Evolutionary conservation across 768 basidiomycete species (phyloP), one percentile per base, ranked within the genome.

Genomic region (Phylloporus scabripes): DNA sequence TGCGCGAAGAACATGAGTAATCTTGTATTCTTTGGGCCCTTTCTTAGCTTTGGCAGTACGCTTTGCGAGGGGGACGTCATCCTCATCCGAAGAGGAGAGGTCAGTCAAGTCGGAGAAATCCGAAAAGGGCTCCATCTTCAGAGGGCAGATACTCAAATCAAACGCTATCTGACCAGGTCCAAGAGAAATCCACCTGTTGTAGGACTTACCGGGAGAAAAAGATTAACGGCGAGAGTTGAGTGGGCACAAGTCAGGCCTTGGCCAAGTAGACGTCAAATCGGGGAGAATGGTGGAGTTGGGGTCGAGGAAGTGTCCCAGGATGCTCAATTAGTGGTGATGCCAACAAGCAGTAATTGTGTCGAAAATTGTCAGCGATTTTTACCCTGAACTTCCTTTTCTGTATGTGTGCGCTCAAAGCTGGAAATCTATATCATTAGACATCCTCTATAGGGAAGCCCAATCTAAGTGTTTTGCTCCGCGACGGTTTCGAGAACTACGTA

Each of bases 81-180:
- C 70, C 9, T 75, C 75, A 17, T 69, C 66, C 18, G 46, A 46
- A 7, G 65, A 67, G 4, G 72, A 72, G 31, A 78, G 56, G 38
- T 78, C 76, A 17, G 77, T 77, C 37, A 79, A 61, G 45, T 76
- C 74, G 4, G 78, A 78, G 34, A 63, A 45, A 45, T 74, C 72
- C n/a, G 70, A 71, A 26, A 69, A 55, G 26, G 69, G 67, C n/a
- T n/a, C n/a, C 67, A 71, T 70, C 42, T 42, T 52, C 32, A 15
- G 21, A 48, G 11, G 26, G 24, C 26, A 14, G 36, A 29, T 26
- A 11, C 10, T 0, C 14, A 34, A 34, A 46, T 52, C 41, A 42
- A 41, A 45, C 6, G 18, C 33, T 18, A 28, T 21, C 34, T 10
- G 53, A 23, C 18, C 4, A 4, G 10, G n/a, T 14, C 17, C 4